These are phyloP conservation scores for Debaryomyces udenii DNA, from an alignment of 1,139 yeast genomes.

Conservation along the genomic window DNA sequence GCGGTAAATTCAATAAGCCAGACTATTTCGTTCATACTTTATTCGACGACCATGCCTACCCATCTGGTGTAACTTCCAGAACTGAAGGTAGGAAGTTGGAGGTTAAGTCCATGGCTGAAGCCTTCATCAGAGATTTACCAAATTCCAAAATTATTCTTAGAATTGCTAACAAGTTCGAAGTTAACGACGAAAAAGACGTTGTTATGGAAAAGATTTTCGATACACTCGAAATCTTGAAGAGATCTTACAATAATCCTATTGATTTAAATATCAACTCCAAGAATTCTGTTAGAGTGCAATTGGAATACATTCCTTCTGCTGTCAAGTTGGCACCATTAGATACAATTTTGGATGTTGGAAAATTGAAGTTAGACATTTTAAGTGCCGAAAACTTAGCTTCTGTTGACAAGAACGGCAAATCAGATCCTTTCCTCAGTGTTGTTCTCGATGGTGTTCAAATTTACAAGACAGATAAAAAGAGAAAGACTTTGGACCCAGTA, in stretches of 20 bases:
- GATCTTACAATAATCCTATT: slow-evolving; percentile 49
- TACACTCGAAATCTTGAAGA: slow-evolving; percentile 56
- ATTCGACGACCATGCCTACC: slow-evolving; percentile 65
- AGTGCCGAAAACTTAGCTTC: slow-evolving; percentile 56
- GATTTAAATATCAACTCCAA: slow-evolving; percentile 48
- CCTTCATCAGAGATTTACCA: slow-evolving; percentile 69
- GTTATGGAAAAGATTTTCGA: slow-evolving; percentile 50
- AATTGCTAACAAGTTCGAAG: slow-evolving; percentile 53
- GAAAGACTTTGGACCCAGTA: slow-evolving; percentile 66
- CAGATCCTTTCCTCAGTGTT: slow-evolving; percentile 66
- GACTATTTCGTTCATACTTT: slow-evolving; percentile 58
- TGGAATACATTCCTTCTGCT: slow-evolving; percentile 64
- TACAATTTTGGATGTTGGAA: slow-evolving; percentile 69
- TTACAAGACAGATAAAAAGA: slow-evolving; percentile 60
- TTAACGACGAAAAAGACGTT: slow-evolving; percentile 50
- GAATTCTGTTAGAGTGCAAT: slow-evolving; percentile 47
- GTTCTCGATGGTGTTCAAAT: slow-evolving; percentile 56
- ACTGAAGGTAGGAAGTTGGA: slow-evolving; percentile 43
- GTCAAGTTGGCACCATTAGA: slow-evolving; percentile 58
- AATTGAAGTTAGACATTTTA: slow-evolving; percentile 55
- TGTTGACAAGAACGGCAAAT: slow-evolving; percentile 72
- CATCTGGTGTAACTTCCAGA: slow-evolving; percentile 57
- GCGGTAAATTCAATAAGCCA: slow-evolving; percentile 51
- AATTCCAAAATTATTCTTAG: slow-evolving; percentile 61
- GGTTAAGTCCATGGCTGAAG: slow-evolving; percentile 51